Evolutionary conservation across 2,329 filamentous ascomycete genomes (phyloP).

Genomic region (Penicillium sp.): DNA sequence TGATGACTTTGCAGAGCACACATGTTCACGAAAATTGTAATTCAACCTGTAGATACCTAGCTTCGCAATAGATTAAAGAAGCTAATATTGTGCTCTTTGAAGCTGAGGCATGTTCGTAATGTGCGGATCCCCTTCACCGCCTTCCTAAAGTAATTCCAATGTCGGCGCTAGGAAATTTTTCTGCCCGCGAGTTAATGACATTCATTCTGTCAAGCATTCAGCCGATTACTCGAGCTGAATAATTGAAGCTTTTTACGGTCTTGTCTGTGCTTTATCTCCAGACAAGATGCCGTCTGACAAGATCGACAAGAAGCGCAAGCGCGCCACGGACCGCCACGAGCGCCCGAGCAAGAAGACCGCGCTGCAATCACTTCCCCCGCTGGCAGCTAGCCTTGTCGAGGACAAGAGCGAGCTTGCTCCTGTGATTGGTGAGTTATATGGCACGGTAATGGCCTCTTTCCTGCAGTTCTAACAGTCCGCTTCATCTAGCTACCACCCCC

Average conservation of each 20-base stretch:
- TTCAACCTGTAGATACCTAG: background rate
- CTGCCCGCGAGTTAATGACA: constrained; percentile 21
- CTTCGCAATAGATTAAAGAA: background rate
- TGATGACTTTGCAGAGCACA: constrained; percentile 24
- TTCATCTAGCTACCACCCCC: constrained; percentile 32
- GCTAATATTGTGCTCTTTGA: background rate
- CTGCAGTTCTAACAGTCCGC: background rate
- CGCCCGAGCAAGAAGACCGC: constrained; percentile 51
- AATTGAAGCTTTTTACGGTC: constrained; percentile 1
- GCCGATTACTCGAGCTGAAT: constrained; percentile 9
- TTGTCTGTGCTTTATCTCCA: background rate
- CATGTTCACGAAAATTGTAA: background rate
- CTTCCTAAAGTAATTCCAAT: constrained; percentile 13
- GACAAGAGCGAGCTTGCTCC: constrained; percentile 50
- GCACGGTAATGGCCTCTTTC: background rate
- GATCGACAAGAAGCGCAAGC: constrained; percentile 53
- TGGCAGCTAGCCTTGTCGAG: constrained; percentile 48
- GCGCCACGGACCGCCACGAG: constrained; percentile 44
- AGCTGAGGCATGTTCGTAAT: constrained; percentile 1
- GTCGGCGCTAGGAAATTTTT: constrained; percentile 23
- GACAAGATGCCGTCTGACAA: constrained; percentile 34
- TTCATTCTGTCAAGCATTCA: constrained; percentile 18
- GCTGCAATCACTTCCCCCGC: constrained; percentile 36
- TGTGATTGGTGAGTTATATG: constrained; percentile 47
- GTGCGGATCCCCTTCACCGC: constrained; percentile 26